Conservation (phyloP, 495 filamentous ascomycete genomes). For the Gamarada debralockiae region DNA sequence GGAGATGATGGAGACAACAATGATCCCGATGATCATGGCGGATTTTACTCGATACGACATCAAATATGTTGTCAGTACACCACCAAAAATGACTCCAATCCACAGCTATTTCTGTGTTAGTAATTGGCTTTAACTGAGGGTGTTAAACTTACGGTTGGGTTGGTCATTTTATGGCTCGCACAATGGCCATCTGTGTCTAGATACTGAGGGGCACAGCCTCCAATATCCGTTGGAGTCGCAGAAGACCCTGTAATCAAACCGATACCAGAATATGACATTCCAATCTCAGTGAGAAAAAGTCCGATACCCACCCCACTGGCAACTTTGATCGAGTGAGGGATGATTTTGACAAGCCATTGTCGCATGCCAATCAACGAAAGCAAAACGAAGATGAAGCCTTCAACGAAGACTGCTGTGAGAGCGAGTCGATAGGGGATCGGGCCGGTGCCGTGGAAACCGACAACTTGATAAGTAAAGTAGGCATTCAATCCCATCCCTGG, state of each 20-base stretch:
- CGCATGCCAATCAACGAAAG: conserved; percentile 74
- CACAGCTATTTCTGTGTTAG: too few species aligned
- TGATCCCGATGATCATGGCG: conserved; percentile 78
- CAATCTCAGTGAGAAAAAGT: conserved; percentile 73
- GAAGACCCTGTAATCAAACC: conserved; percentile 59
- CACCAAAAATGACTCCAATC: conserved; percentile 62
- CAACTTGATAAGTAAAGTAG: conserved; percentile 84
- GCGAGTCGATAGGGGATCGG: conserved; percentile 65
- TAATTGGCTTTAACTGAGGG: background rate
- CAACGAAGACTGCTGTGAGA: conserved; percentile 78
- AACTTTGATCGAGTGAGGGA: conserved; percentile 75
- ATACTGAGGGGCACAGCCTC: conserved; percentile 52
- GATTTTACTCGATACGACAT: conserved; percentile 81
- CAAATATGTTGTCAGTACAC: conserved; percentile 67
- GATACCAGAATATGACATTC: conserved; percentile 71
- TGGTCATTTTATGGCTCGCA: conserved; percentile 56
- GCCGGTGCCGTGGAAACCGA: conserved; percentile 67
- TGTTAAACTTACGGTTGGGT: conserved; percentile 47
- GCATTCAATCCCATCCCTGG: conserved; percentile 84
- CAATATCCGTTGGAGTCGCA: conserved; percentile 63
- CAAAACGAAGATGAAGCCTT: conserved; percentile 61
- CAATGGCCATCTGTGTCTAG: conserved; percentile 36
- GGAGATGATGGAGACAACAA: conserved; percentile 74
- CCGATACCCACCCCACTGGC: conserved; percentile 80
- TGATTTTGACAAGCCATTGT: conserved; percentile 78